Evolutionary conservation across 2,329 filamentous ascomycete genomes (phyloP).

Genomic region (Hysterium pulicare): DNA sequence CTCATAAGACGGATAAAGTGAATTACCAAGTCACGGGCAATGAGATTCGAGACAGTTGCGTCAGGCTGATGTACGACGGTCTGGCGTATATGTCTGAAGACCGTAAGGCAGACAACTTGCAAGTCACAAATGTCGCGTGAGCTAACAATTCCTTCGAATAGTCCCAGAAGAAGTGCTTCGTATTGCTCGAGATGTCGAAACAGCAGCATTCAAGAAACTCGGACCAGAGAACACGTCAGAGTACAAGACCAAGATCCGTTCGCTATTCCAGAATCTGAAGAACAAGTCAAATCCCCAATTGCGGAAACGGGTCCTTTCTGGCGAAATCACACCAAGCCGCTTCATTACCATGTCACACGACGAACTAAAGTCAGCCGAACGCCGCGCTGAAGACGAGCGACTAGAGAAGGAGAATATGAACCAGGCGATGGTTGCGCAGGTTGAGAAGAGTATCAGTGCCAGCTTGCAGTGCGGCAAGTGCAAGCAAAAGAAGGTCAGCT

Average conservation of each 20-base stretch:
- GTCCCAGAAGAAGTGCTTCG: conserved; percentile 64
- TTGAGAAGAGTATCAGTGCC: conserved; percentile 84
- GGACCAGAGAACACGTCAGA: conserved; percentile 66
- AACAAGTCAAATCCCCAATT: conserved; percentile 81
- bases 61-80: conserved; percentile 92
- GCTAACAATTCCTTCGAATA: conserved; percentile 16
- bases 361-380: conserved; percentile 84
- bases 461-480: conserved; percentile 89
- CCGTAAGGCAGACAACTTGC: conserved; percentile 29
- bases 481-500: conserved; percentile 89
- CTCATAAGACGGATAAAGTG: conserved; percentile 76
- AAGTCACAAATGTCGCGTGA: neutral
- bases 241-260: conserved; percentile 87
- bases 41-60: conserved; percentile 73
- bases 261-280: conserved; percentile 92
- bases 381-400: conserved; percentile 69
- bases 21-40: conserved; percentile 73
- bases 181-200: conserved; percentile 69
- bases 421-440: conserved; percentile 90
- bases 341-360: conserved; percentile 88
- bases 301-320: conserved; percentile 69
- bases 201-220: conserved; percentile 67
- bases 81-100: conserved; percentile 68
- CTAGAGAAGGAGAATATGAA: conserved; percentile 93
- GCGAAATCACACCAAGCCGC: conserved; percentile 65